A percentile compares a stretch with the other conserved stretches of the same genome.
Conservation (phyloP, 2,329 filamentous ascomycete species). For the Monilinia aucupariae region DNA sequence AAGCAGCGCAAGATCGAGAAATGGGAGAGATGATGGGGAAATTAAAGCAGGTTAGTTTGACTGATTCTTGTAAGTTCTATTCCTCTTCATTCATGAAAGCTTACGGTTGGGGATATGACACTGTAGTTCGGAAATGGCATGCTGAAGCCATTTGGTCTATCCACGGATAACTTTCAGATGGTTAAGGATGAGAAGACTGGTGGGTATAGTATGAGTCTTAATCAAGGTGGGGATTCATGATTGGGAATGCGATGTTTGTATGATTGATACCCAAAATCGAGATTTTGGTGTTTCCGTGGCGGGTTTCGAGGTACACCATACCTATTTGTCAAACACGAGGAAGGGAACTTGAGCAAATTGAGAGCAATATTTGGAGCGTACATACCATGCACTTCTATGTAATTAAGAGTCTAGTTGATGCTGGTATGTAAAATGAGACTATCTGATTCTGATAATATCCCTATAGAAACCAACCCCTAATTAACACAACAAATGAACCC, state of each 20-base stretch:
- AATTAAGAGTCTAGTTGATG: neutral
- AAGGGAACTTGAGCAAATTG: neutral
- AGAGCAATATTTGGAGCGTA: neutral
- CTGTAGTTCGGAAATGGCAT: slow-evolving; percentile 77
- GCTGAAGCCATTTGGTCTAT: slow-evolving; percentile 86
- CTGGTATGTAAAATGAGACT: neutral
- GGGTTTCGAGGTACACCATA: neutral
- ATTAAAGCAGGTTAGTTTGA: slow-evolving; percentile 63
- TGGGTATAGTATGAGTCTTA: slow-evolving; percentile 90
- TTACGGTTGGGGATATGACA: slow-evolving; percentile 1
- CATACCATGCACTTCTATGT: neutral
- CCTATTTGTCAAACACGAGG: neutral
- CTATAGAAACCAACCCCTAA: neutral
- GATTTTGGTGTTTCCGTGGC: neutral
- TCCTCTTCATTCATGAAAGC: slow-evolving; percentile 2
- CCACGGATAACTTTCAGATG: slow-evolving; percentile 92
- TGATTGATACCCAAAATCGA: neutral
- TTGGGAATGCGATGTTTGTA: neutral
- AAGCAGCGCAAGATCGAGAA: slow-evolving; percentile 77
- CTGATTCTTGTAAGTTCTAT: slow-evolving; percentile 3
- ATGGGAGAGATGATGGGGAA: slow-evolving; percentile 98
- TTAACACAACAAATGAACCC: neutral
- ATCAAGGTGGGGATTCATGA: slow-evolving; percentile 29
- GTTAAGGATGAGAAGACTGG: slow-evolving; percentile 83
- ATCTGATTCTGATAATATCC: neutral